A percentile compares a stretch with the other conserved stretches of the same genome.
These are phyloP conservation scores for Septoria linicola DNA, from an alignment of 2,329 filamentous ascomycete genomes.

Conservation along the genomic window DNA sequence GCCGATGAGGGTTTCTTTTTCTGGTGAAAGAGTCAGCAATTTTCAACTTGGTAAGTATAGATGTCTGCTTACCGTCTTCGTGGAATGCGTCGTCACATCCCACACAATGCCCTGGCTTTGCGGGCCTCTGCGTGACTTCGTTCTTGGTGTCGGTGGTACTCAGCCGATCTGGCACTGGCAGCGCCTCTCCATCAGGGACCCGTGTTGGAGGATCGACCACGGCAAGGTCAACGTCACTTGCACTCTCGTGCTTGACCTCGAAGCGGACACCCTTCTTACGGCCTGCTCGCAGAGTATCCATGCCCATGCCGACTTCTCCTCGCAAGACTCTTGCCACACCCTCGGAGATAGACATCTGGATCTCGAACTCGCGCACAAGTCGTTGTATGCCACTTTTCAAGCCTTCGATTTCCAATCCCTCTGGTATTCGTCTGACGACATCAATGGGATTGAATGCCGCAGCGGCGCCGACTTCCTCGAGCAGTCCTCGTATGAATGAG, in stretches of 20 bases:
- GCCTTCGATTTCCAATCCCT: conserved; percentile 88
- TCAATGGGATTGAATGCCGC: conserved; percentile 77
- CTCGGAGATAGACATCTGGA: conserved; percentile 87
- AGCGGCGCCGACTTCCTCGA: conserved; percentile 90
- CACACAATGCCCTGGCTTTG: conserved; percentile 42
- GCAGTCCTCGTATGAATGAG: conserved; percentile 83
- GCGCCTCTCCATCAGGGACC: conserved; percentile 26
- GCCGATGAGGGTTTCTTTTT: conserved; percentile 71
- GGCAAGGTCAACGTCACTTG: conserved; percentile 36
- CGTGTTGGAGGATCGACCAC: conserved; percentile 35
- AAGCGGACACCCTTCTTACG: conserved; percentile 88
- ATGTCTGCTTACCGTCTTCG: conserved; percentile 38
- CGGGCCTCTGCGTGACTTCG: conserved; percentile 17
- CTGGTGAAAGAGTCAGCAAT: conserved; percentile 35
- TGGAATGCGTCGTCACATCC: conserved; percentile 41
- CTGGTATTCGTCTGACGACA: conserved; percentile 84
- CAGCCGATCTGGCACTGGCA: conserved; percentile 27
- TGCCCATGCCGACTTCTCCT: conserved; percentile 81
- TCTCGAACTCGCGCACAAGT: conserved; percentile 93
- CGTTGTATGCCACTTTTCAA: conserved; percentile 82
- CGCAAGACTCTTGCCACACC: conserved; percentile 84
- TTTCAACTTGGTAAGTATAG: neutral
- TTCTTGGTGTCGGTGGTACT: conserved; percentile 25
- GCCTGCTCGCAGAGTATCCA: conserved; percentile 74
- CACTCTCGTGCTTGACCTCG: conserved; percentile 57